These are phyloP conservation scores for Irpex rosettiformis DNA, from an alignment of 1,284 basidiomycete genomes.

Conservation along the genomic window DNA sequence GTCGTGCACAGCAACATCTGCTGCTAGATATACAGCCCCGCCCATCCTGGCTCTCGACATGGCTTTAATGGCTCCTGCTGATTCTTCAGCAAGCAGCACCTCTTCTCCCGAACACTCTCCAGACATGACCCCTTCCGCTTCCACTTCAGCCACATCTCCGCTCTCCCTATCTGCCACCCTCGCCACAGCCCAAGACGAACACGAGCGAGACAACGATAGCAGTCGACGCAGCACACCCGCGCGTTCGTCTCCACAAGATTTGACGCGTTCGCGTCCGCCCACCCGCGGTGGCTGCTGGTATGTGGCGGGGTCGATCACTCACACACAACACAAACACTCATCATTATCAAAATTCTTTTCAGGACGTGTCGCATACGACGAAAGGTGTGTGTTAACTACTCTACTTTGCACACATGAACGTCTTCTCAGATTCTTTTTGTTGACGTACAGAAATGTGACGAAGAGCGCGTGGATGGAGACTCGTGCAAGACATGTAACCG, in stretches of 20 bases:
- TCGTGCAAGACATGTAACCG: conserved; percentile 77
- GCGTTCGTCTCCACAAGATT: conserved; percentile 43
- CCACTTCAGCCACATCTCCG: conserved; percentile 27
- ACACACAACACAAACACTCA: not conserved
- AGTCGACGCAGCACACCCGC: conserved; percentile 26
- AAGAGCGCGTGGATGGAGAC: conserved; percentile 64
- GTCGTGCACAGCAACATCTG: conserved; percentile 9
- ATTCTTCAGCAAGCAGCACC: conserved; percentile 33
- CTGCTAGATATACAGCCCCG: not conserved
- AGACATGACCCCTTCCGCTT: conserved; percentile 15
- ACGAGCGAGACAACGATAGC: not conserved
- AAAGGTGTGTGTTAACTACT: conserved; percentile 49
- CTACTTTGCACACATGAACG: conserved; percentile 12
- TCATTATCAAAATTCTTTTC: conserved; percentile 9
- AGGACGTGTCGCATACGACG: conserved; percentile 80
- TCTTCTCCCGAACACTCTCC: conserved; percentile 26
- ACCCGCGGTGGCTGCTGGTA: conserved; percentile 77
- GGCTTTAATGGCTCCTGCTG: conserved; percentile 29
- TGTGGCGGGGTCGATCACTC: conserved; percentile 25
- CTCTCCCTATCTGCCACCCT: conserved; percentile 21
- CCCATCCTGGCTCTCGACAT: conserved; percentile 14
- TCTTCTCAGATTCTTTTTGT: not conserved
- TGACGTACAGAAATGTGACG: conserved; percentile 71
- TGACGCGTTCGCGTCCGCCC: conserved; percentile 49
- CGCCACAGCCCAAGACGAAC: conserved; percentile 20